Evolutionary conservation across 2,329 filamentous ascomycete species (phyloP), one percentile per base, ranked within the genome.

Genomic region (Trichoderma sp.): DNA sequence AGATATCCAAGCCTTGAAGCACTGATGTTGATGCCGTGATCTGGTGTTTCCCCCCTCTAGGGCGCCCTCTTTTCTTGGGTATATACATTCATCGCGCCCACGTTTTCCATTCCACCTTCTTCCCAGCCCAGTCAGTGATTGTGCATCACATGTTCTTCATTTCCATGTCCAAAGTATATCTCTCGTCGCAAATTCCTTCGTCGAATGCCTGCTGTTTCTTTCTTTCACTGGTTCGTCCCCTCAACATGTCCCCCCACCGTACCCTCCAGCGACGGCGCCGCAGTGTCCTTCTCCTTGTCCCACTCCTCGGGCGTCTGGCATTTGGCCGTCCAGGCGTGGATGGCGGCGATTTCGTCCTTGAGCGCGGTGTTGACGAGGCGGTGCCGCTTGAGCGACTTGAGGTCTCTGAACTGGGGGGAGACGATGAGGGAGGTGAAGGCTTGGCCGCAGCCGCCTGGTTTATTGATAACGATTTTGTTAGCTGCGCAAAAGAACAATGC

Each of bases 251-350:
- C 83, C 1, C 74, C 79, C 0, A 82, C 79, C 0, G 83, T 85
- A 8, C 83, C 83, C 16, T 84, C 80, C 70, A 83, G 66, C 0
- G 82, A 79, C 49, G 82, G 83, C 72, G 69, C 78, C 8, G 76
- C 75, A 6, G 75, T 75, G 29, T 79, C 80, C 74, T 77, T 79
- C 80, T 91, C 87, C 80, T 88, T 89, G 82, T 92, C 88, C 89
- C 92, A 97, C 83, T 97, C 93, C 76, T 94, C 92, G 0, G 93
- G 92, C 10, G 94, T 97, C 83, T 94, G 92, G 79, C 94, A 97
- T 82, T 94, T 96, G 33, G 94, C 93, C 68, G 93, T 96, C 94
- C 94, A 97, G 49, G 94, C 94, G 83, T 97, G 94, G 75, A 97
- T 97, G 72, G 87, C 88, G 19, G 92, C 92, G 78, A 97, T 97